Base-by-base conservation (phyloP, 2,329 filamentous ascomycete genomes). In the Diatrype stigma region DNA sequence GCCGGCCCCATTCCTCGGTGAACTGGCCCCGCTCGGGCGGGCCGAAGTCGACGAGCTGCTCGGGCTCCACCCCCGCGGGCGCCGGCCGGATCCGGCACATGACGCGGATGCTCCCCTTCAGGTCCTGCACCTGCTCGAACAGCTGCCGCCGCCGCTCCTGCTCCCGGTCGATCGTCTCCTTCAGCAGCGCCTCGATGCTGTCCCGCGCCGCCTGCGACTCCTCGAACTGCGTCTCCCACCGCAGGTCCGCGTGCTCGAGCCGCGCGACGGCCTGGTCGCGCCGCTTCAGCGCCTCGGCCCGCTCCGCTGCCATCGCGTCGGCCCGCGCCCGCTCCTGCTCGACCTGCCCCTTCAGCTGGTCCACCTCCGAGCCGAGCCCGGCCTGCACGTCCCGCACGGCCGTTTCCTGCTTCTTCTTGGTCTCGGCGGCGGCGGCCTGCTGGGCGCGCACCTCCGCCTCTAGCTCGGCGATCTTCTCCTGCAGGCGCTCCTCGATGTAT, bases 61-160 rank as follows among this genome's bases (percentile, higher is more conserved):
- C 78, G 2, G 82, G 81, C 48, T 89, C 84, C 0, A 73, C 69
- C 2, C 68, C 57, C 11, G 73, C 74, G 22, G 87, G 73, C 0
- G 85, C 73, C 1, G 93, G 94, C 34, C 93, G 85, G 22, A 96
- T 90, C 64, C 94, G 84, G 64, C 91, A 96, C 81, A 97, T 96
- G 54, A 97, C 93, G 21, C 94, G 86, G 62, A 99, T 97, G 64
- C 96, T 97, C 59, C 94, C 94, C 69, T 96, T 96, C 53, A 96
- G 80, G 64, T 96, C 91, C 66, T 96, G 90, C 45, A 97, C 91
- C 66, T 94, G 91, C 69, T 96, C 96, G 75, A 96, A 95, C 0
- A 97, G 78, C 56, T 91, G 89, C 8, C 92, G 82, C 11, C 16
- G 40, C 19, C 91, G 82, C 42, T 96, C 76, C 1, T 87, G 91